Evolutionary conservation across 2,329 filamentous ascomycete species (phyloP).

Genomic region (Colletotrichum tamarilloi): DNA sequence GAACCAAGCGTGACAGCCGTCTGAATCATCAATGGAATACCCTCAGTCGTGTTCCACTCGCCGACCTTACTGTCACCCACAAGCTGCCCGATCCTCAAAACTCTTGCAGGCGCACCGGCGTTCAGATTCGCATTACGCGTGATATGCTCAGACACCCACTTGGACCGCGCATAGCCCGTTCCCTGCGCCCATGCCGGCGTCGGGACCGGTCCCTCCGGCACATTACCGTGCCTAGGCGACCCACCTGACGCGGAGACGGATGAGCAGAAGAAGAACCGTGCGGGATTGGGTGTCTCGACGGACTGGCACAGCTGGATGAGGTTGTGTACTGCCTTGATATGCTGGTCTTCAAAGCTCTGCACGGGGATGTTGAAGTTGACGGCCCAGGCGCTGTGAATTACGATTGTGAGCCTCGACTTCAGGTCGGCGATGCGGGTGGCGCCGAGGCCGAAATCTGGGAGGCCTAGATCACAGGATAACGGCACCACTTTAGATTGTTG

Average conservation of each 20-base stretch:
- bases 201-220: background rate
- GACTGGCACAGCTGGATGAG: conserved; percentile 50
- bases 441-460: conserved; percentile 19
- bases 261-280: conserved; percentile 18
- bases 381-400: conserved; percentile 37
- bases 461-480: conserved; percentile 53
- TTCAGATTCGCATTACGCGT: conserved; percentile 28
- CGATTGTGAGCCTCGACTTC: conserved; percentile 41
- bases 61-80: conserved; percentile 51
- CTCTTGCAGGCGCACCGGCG: conserved; percentile 28
- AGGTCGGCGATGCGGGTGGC: conserved; percentile 40
- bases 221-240: conserved; percentile 50
- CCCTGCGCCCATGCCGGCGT: background rate
- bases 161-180: conserved; percentile 43
- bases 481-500: conserved; percentile 46
- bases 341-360: conserved; percentile 38
- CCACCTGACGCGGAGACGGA: conserved; percentile 5
- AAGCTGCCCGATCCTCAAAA: conserved; percentile 56
- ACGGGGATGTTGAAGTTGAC: conserved; percentile 38
- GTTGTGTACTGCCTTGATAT: conserved; percentile 39
- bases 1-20: conserved; percentile 55
- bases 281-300: conserved; percentile 32
- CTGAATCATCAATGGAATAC: conserved; percentile 60
- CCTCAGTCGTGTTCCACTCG: conserved; percentile 61
- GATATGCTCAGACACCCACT: conserved; percentile 61